Evolutionary conservation across 2,329 filamentous ascomycete genomes (phyloP).

Genomic region (Phyllachora maydis): DNA sequence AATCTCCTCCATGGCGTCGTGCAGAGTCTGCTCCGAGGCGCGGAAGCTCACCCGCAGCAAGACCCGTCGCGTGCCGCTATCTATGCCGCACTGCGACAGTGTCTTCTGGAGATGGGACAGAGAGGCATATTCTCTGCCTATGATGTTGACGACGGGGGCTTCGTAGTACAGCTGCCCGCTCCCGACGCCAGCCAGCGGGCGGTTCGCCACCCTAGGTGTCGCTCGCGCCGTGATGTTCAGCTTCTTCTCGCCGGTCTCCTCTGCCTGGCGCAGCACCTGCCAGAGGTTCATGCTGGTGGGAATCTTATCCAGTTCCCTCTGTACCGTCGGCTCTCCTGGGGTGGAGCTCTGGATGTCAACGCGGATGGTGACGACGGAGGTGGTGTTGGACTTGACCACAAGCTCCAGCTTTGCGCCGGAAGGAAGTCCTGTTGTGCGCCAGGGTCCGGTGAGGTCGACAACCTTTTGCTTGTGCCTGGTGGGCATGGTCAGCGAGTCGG

Average conservation of each 20-base stretch:
- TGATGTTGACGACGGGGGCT: constrained; percentile 63
- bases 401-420: constrained; percentile 86
- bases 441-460: constrained; percentile 68
- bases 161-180: constrained; percentile 76
- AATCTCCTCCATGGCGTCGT: constrained; percentile 72
- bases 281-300: constrained; percentile 76
- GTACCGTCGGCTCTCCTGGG: constrained; percentile 17
- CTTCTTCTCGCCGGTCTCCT: constrained; percentile 39
- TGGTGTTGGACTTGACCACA: constrained; percentile 67
- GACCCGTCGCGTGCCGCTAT: constrained; percentile 62
- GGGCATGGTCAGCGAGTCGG: constrained; percentile 2
- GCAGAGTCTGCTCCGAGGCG: constrained; percentile 56
- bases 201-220: no score
- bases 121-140: constrained; percentile 57
- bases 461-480: constrained; percentile 61
- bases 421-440: constrained; percentile 62
- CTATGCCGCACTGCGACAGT: constrained; percentile 68
- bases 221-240: constrained; percentile 74
- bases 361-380: constrained; percentile 73
- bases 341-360: constrained; percentile 54
- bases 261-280: constrained; percentile 78
- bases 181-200: constrained; percentile 38
- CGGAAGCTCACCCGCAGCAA: constrained; percentile 61
- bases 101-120: constrained; percentile 80
- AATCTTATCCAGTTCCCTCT: constrained; percentile 77